A percentile compares a stretch with the other conserved stretches of the same genome.
phyloP scores from a whole-genome alignment of 257 asterid species.

The Ocimum tenuiflorum region DNA sequence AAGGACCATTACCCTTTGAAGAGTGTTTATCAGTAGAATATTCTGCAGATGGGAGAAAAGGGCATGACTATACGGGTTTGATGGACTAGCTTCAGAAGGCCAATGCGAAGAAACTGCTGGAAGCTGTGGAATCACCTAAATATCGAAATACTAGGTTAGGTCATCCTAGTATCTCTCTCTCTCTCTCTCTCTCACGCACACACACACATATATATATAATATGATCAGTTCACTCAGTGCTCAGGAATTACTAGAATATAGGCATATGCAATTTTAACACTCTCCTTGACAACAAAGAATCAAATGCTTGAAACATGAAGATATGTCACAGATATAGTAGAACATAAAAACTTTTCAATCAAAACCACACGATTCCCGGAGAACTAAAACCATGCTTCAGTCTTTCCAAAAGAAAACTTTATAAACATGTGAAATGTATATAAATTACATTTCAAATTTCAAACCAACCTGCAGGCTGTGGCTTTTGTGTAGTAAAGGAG shows the following conservation, averaged over 20 bases:
- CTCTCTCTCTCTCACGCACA: no score
- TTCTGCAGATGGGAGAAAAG: constrained; percentile 53
- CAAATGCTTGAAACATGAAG: not conserved
- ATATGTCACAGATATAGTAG: not conserved
- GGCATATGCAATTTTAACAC: not conserved
- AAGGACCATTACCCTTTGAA: constrained; percentile 58
- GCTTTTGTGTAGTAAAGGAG: constrained; percentile 67
- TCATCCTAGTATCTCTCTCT: not conserved
- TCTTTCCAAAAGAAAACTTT: not conserved
- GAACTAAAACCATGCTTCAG: not conserved
- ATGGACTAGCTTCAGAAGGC: constrained; percentile 42
- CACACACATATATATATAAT: no score
- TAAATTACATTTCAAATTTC: not conserved
- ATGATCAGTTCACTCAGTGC: no score
- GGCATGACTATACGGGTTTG: constrained; percentile 36
- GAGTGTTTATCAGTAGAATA: constrained; percentile 57
- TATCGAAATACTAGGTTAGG: constrained; percentile 14
- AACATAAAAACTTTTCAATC: not conserved
- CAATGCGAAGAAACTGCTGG: constrained; percentile 32
- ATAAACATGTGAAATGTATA: not conserved
- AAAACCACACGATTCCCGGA: not conserved
- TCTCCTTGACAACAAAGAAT: constrained; percentile 4
- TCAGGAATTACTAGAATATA: not conserved
- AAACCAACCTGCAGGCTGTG: constrained; percentile 86
- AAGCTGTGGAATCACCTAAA: constrained; percentile 57